phyloP scores from a whole-genome alignment of 306 rosid species.

The Begonia fuchsioides region DNA sequence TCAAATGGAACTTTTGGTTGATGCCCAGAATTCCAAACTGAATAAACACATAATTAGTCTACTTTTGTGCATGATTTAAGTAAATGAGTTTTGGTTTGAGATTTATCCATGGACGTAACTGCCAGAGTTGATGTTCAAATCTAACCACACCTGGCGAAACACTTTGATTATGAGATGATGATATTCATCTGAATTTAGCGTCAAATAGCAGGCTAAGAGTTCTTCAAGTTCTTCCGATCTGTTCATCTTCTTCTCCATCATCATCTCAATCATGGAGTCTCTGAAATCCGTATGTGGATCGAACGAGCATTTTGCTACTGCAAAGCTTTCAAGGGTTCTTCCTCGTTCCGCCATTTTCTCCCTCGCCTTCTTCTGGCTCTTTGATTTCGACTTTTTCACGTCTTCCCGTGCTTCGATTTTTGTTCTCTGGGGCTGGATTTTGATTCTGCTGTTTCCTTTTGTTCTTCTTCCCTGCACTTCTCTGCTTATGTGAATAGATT shows the following conservation, averaged over 20 bases:
- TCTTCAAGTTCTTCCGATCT: conserved; percentile 68
- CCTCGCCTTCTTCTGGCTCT: conserved; percentile 20
- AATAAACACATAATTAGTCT: no score
- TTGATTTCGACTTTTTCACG: conserved; percentile 45
- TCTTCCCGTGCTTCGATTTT: conserved; percentile 60
- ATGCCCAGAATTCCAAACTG: no score
- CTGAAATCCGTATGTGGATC: conserved; percentile 74
- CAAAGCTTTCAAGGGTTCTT: conserved; percentile 45
- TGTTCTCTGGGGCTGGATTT: conserved; percentile 52
- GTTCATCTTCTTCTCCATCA: conserved; percentile 42
- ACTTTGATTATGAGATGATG: conserved; percentile 81
- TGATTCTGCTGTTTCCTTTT: conserved; percentile 32
- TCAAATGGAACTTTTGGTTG: no score
- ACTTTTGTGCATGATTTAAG: no score
- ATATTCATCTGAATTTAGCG: conserved; percentile 71
- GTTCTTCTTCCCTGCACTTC: conserved; percentile 41
- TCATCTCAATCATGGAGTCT: conserved; percentile 96
- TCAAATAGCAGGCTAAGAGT: conserved; percentile 69
- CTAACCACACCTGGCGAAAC: conserved; percentile 84
- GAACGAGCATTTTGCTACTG: conserved; percentile 60
- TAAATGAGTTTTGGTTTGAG: no score
- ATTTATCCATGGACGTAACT: no score
- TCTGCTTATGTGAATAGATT: conserved; percentile 40
- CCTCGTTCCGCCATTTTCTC: conserved; percentile 5
- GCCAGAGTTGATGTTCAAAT: conserved; percentile 10